phyloP scores from a whole-genome alignment of 2,329 filamentous ascomycete species.

The Didymella pomorum region DNA sequence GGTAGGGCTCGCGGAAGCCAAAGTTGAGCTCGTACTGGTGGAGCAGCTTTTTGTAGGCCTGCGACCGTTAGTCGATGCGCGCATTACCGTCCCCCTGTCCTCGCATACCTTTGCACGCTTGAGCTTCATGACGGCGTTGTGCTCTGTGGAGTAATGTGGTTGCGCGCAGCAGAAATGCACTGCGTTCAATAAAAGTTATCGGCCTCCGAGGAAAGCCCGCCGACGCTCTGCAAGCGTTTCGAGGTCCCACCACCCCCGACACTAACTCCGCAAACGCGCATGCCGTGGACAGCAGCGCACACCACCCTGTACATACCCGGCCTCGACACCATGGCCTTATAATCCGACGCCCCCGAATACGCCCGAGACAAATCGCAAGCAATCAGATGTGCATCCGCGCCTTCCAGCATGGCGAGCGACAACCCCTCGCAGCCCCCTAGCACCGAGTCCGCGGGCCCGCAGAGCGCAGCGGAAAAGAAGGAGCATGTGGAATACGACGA shows the following conservation, averaged over 20 bases:
- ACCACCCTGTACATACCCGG: constrained; percentile 17
- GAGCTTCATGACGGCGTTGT: constrained; percentile 39
- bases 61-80: constrained; percentile 66
- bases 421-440: constrained; percentile 41
- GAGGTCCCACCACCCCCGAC: constrained; percentile 1
- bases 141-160: constrained; percentile 7
- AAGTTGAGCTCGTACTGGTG: constrained; percentile 87
- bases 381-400: constrained; percentile 7
- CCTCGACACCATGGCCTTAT: constrained; percentile 12
- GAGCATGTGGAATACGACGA: constrained; percentile 67
- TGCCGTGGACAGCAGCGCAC: neutral
- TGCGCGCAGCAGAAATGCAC: neutral
- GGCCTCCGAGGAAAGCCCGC: constrained; percentile 5
- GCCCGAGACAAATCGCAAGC: neutral
- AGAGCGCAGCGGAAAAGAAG: constrained; percentile 21
- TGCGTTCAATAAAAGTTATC: constrained; percentile 17
- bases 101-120: constrained; percentile 41
- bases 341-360: constrained; percentile 7
- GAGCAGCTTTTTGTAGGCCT: constrained; percentile 91
- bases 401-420: constrained; percentile 36
- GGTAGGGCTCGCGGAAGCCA: constrained; percentile 92
- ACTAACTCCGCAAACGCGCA: constrained; percentile 6
- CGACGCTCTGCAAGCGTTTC: neutral
- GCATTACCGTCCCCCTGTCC: neutral
- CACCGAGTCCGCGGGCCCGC: constrained; percentile 31